These are phyloP conservation scores for Penicillium sp. DNA, from an alignment of 2,329 filamentous ascomycete species.

Conservation along the genomic window DNA sequence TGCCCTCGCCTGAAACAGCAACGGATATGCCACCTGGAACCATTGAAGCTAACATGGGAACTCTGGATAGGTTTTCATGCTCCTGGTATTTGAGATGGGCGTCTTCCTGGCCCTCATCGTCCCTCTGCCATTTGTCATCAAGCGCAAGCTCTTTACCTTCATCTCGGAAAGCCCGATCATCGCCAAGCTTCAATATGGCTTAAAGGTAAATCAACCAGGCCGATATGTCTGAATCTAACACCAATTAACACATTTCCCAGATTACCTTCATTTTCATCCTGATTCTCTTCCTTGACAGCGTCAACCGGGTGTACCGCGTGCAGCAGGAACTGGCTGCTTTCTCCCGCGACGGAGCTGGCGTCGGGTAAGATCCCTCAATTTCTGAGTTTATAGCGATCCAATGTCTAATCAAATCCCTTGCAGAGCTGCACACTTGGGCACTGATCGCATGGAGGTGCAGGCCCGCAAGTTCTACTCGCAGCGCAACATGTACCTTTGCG, in stretches of 20 bases:
- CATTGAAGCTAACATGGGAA: conserved; percentile 8
- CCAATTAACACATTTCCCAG: conserved; percentile 36
- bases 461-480: conserved; percentile 99
- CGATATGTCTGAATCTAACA: background rate
- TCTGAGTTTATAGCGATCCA: background rate
- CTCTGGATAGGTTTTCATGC: conserved; percentile 47
- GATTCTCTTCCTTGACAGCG: conserved; percentile 96
- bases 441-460: conserved; percentile 96
- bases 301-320: conserved; percentile 93
- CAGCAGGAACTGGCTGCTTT: conserved; percentile 81
- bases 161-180: conserved; percentile 84
- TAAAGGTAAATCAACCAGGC: conserved; percentile 63
- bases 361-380: conserved; percentile 48
- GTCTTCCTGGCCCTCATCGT: conserved; percentile 58
- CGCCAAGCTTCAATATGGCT: conserved; percentile 92
- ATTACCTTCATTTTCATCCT: conserved; percentile 99
- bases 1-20: background rate
- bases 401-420: conserved; percentile 21
- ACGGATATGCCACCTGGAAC: background rate
- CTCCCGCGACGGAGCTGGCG: conserved; percentile 58
- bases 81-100: conserved; percentile 51
- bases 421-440: conserved; percentile 73
- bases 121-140: conserved; percentile 82
- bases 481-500: conserved; percentile 99
- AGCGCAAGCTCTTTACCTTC: conserved; percentile 90